phyloP scores from a whole-genome alignment of 106 monocot species.

The Xerophyta viscosa region DNA sequence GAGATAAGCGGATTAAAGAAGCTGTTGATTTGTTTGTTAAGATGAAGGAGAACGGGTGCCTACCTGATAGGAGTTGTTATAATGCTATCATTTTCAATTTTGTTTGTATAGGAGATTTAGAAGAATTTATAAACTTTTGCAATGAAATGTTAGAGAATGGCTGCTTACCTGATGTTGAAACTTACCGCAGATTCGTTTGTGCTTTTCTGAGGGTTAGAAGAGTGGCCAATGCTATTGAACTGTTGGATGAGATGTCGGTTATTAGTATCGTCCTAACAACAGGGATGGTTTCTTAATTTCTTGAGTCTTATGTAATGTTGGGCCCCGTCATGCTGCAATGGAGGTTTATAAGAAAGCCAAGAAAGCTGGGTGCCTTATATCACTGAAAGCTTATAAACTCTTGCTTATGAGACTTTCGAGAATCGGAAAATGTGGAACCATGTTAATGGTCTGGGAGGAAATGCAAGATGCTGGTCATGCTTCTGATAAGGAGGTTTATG shows the following conservation, averaged over 20 bases:
- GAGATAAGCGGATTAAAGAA: constrained; percentile 41
- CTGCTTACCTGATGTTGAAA: constrained; percentile 42
- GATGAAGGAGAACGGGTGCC: constrained; percentile 48
- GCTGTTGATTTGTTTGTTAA: constrained; percentile 50
- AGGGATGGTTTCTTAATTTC: constrained; percentile 68
- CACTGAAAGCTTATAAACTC: constrained; percentile 89
- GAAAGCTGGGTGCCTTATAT: constrained; percentile 62
- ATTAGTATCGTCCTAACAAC: constrained; percentile 51
- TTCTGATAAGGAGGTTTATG: constrained; percentile 83
- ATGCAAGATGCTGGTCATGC: constrained; percentile 74
- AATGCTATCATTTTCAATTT: constrained; percentile 73
- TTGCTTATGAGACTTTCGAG: constrained; percentile 82
- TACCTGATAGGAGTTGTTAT: constrained; percentile 28
- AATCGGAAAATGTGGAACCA: constrained; percentile 67
- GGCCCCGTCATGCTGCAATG: constrained; percentile 93
- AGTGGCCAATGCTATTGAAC: constrained; percentile 80
- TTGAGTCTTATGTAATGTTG: constrained; percentile 74
- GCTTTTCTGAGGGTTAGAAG: constrained; percentile 61
- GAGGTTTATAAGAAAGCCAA: constrained; percentile 66
- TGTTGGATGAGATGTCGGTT: constrained; percentile 74
- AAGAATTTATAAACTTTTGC: constrained; percentile 49
- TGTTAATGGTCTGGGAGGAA: constrained; percentile 84
- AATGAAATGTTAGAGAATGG: constrained; percentile 42
- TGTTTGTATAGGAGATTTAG: constrained; percentile 46
- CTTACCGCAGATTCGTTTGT: constrained; percentile 47